Conservation (phyloP, 192 early-diverging fungal genomes). For the Linnemannia exigua region DNA sequence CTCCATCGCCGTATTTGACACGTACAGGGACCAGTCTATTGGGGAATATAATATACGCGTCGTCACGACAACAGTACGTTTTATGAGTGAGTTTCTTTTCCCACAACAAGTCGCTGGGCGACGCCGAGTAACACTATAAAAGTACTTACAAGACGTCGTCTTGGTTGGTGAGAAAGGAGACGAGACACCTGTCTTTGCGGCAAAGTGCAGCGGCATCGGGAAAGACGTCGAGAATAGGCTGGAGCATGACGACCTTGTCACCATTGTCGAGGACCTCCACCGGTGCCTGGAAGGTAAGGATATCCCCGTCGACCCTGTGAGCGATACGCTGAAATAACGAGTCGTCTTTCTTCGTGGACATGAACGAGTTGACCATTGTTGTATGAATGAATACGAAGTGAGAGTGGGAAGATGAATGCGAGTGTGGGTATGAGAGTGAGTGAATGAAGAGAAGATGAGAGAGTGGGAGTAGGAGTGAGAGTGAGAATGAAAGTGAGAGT, state of each 20-base stretch:
- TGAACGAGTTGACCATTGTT: not conserved
- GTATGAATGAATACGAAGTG: not conserved
- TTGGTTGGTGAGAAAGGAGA: conserved; percentile 24
- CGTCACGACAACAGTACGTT: not conserved
- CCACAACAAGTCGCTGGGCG: too few relatives aligned
- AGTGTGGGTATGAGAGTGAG: not conserved
- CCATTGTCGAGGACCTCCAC: not conserved
- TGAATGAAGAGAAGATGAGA: not conserved
- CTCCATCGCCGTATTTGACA: conserved; percentile 1
- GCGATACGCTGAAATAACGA: not conserved
- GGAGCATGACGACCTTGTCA: conserved; percentile 18
- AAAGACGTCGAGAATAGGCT: conserved; percentile 32
- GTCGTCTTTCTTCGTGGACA: not conserved
- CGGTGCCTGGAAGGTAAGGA: not conserved
- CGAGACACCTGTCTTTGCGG: not conserved
- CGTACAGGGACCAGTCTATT: conserved; percentile 33
- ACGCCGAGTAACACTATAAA: not conserved
- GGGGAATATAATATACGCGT: not conserved
- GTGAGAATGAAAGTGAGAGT: not conserved
- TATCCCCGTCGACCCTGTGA: not conserved
- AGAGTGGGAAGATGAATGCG: not conserved
- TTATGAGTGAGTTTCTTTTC: too few relatives aligned
- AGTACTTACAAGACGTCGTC: conserved; percentile 30
- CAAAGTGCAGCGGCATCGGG: conserved; percentile 19
- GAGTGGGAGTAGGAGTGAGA: not conserved